Conservation (phyloP, 345 rosid genomes). For the Raphanus raphanistrum region DNA sequence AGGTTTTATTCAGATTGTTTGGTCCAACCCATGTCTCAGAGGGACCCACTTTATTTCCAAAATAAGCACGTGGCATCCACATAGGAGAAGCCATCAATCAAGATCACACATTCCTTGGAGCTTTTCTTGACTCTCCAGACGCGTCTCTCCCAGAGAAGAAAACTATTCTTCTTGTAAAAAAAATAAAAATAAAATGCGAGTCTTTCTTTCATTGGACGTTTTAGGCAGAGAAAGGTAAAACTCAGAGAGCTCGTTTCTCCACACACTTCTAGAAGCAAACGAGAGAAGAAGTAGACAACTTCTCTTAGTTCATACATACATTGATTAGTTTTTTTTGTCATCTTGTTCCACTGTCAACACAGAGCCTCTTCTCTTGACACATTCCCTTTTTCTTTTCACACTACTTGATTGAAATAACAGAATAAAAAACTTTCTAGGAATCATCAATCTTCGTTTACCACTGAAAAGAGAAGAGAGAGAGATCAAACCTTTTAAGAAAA, state of each 20-base stretch:
- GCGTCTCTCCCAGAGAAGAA: no score
- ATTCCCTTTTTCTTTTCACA: neutral
- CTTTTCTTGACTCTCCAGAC: no score
- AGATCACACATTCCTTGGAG: no score
- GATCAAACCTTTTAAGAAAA: neutral
- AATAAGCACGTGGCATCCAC: constrained; percentile 21
- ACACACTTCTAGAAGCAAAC: constrained; percentile 13
- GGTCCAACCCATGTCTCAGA: neutral
- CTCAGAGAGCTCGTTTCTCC: neutral
- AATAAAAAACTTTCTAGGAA: neutral
- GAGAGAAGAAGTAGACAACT: constrained; percentile 16
- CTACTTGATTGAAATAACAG: neutral
- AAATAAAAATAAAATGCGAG: no score
- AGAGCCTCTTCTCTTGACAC: neutral
- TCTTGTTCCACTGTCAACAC: neutral
- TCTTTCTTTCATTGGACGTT: no score
- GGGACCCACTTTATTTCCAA: constrained; percentile 24
- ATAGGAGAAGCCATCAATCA: neutral
- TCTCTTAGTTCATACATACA: neutral
- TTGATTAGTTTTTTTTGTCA: neutral
- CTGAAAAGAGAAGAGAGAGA: neutral
- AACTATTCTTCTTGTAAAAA: no score
- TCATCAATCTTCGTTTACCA: no score
- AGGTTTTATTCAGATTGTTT: neutral
- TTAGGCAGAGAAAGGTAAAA: no score